Evolutionary conservation across 805 yeast genomes (phyloP).

Genomic region (Candida anglica): DNA sequence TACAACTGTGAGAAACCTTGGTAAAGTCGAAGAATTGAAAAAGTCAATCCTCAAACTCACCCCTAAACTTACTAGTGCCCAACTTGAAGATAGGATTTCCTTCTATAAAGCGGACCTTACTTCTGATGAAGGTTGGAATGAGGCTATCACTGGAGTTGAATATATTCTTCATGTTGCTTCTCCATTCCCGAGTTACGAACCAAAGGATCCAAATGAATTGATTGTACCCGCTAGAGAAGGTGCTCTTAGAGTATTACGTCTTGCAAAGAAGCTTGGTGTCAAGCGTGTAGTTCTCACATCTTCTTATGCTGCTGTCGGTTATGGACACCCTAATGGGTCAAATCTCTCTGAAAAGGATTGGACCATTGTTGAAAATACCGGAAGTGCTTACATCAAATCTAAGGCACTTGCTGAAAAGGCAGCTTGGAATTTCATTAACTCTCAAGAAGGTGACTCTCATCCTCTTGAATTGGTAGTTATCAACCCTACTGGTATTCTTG

Average conservation of each 20-base stretch:
- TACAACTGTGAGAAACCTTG: constrained; percentile 9
- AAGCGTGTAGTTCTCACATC: constrained; percentile 6
- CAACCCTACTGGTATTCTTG: constrained; percentile 19
- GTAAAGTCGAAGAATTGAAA: constrained; percentile 2
- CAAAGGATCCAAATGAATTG: constrained; percentile 5
- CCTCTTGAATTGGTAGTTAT: constrained; percentile 4
- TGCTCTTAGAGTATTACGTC: constrained; percentile 4
- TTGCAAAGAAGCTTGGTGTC: constrained; percentile 8
- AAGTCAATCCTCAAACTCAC: neutral
- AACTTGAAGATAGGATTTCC: constrained; percentile 3
- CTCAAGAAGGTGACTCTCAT: constrained; percentile 26
- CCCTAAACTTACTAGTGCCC: neutral
- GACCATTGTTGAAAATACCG: constrained; percentile 41
- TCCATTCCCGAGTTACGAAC: constrained; percentile 4
- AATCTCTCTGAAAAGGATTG: constrained; percentile 41
- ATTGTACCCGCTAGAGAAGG: constrained; percentile 8
- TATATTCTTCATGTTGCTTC: constrained; percentile 8
- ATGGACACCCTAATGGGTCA: constrained; percentile 1
- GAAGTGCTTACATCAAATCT: constrained; percentile 3
- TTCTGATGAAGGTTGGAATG: constrained; percentile 10
- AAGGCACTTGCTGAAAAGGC: constrained; percentile 6
- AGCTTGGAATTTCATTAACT: constrained; percentile 6
- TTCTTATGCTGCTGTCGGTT: constrained; percentile 5
- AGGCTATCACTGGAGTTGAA: constrained; percentile 5
- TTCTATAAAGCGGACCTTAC: constrained; percentile 8